phyloP scores from a whole-genome alignment of 805 yeast species.

The Teunomyces panamensis region DNA sequence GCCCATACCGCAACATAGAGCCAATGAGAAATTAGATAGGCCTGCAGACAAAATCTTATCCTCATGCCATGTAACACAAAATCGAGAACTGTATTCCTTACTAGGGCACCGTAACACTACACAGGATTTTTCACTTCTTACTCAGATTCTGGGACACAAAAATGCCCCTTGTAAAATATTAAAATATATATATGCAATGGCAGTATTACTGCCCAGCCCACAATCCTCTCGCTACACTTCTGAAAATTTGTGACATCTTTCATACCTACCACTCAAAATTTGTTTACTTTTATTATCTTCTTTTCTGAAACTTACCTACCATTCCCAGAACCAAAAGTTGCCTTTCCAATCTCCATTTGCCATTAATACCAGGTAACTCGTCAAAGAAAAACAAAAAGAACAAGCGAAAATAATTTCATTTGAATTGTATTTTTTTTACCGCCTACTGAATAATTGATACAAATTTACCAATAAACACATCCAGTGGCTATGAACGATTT shows the following conservation, averaged over 20 bases:
- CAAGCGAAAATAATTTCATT: too few relatives aligned
- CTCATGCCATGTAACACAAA: neutral
- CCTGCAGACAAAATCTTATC: neutral
- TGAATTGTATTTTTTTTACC: neutral
- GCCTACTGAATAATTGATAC: conserved; percentile 2
- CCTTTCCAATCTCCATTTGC: too few relatives aligned
- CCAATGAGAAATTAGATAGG: neutral
- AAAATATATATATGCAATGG: neutral
- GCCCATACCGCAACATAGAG: neutral
- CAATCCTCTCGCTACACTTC: neutral
- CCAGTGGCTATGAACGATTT: conserved; percentile 11
- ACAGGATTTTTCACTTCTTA: too few relatives aligned
- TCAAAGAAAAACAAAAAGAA: too few relatives aligned
- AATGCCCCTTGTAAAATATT: neutral
- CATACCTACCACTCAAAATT: too few relatives aligned
- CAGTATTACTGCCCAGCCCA: neutral
- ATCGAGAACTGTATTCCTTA: neutral
- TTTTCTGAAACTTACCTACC: too few relatives aligned
- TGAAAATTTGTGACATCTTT: neutral
- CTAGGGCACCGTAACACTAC: neutral
- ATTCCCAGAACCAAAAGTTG: too few relatives aligned
- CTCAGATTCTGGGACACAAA: neutral
- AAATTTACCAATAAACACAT: conserved; percentile 2
- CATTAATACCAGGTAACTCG: too few relatives aligned
- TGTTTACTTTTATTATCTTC: too few relatives aligned